Conservation (phyloP, 805 yeast species). For the Schwanniomyces polymorphus region DNA sequence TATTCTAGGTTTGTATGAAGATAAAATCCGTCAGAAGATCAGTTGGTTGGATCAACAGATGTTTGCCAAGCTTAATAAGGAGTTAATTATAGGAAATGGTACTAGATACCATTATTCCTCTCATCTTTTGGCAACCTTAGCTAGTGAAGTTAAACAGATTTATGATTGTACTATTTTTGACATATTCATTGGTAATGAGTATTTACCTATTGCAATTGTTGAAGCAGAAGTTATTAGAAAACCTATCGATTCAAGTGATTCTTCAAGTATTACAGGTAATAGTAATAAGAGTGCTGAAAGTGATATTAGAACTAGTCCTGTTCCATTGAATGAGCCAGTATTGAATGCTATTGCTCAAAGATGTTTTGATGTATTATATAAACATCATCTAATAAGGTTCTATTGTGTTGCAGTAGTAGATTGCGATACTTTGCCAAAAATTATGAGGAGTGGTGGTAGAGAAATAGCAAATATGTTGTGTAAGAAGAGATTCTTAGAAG, state of each 20-base stretch:
- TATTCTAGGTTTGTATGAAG: constrained; percentile 88
- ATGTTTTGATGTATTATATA: constrained; percentile 43
- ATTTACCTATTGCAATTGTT: constrained; percentile 79
- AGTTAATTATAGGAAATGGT: constrained; percentile 36
- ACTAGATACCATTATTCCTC: constrained; percentile 78
- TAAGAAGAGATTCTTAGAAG: constrained; percentile 73
- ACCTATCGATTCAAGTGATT: constrained; percentile 23
- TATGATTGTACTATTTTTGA: constrained; percentile 94
- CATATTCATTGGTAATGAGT: constrained; percentile 72
- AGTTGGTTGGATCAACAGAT: constrained; percentile 61
- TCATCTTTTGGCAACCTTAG: constrained; percentile 82
- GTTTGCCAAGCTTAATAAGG: constrained; percentile 24
- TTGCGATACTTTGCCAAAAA: constrained; percentile 79
- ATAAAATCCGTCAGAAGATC: constrained; percentile 76
- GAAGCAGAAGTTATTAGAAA: constrained; percentile 59
- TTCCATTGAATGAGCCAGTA: constrained; percentile 43
- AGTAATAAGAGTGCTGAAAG: constrained; percentile 16
- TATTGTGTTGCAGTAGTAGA: constrained; percentile 82
- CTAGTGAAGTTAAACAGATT: constrained; percentile 75
- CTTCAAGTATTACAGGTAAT: constrained; percentile 8
- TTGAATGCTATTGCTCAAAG: constrained; percentile 43
- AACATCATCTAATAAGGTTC: constrained; percentile 68
- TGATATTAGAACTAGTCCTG: constrained; percentile 27
- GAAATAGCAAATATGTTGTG: constrained; percentile 92
- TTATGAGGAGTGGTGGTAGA: constrained; percentile 78